These are phyloP conservation scores for Pseudogymnoascus sp. DNA, from an alignment of 2,329 filamentous ascomycete genomes.

Conservation along the genomic window DNA sequence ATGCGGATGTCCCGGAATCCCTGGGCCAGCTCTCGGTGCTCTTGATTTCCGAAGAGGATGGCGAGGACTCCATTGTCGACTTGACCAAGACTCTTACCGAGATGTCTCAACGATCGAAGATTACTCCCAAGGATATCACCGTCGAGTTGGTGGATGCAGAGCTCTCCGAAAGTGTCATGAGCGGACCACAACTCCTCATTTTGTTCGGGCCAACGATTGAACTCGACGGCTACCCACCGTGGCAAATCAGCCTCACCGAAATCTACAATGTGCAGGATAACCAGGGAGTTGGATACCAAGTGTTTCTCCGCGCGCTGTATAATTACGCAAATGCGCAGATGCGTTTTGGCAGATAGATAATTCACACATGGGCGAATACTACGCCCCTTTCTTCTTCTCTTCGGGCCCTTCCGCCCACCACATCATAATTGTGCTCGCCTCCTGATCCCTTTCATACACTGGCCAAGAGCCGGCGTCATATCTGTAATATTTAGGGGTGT, in stretches of 20 bases:
- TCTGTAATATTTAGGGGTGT: conserved; percentile 75
- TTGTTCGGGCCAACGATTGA: conserved; percentile 78
- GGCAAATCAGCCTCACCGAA: conserved; percentile 91
- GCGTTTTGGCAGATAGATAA: conserved; percentile 59
- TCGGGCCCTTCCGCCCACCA: conserved; percentile 13
- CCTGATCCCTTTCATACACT: conserved; percentile 60
- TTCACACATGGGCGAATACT: conserved; percentile 2
- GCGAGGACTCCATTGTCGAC: conserved; percentile 88
- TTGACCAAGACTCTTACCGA: conserved; percentile 88
- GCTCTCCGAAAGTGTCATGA: conserved; percentile 68
- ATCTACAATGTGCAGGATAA: conserved; percentile 77
- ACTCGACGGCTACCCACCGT: conserved; percentile 87
- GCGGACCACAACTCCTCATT: conserved; percentile 82
- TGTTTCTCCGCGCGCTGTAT: conserved; percentile 78
- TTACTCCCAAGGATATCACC: conserved; percentile 73
- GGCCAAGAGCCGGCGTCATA: conserved; percentile 70
- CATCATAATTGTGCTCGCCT: conserved; percentile 35
- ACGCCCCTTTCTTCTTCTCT: neutral
- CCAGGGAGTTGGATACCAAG: conserved; percentile 82
- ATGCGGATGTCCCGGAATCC: conserved; percentile 27
- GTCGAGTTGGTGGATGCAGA: conserved; percentile 83
- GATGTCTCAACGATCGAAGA: conserved; percentile 86
- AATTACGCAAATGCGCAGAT: conserved; percentile 84
- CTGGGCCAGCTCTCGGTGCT: conserved; percentile 51
- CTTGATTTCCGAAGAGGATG: conserved; percentile 79